Conservation (phyloP, 352 stramenopile genomes). For the Bremia lactucae region DNA sequence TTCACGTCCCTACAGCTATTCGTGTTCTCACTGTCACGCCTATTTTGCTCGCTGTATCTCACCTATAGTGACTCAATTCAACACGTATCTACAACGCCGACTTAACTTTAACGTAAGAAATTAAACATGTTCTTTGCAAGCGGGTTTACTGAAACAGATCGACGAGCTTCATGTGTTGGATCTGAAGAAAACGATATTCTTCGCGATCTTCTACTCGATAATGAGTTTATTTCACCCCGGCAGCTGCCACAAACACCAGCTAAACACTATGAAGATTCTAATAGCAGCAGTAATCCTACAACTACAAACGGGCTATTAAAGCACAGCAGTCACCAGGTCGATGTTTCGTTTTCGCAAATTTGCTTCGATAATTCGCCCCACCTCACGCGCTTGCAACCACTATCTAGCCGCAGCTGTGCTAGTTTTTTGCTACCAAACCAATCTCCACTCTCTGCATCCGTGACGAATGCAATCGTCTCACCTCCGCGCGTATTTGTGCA, state of each 20-base stretch:
- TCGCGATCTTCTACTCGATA: constrained; percentile 58
- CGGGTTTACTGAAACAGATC: constrained; percentile 56
- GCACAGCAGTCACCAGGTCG: constrained; percentile 38
- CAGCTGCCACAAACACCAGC: constrained; percentile 36
- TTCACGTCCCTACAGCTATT: constrained; percentile 24
- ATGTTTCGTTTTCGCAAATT: constrained; percentile 62
- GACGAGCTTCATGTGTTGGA: constrained; percentile 19
- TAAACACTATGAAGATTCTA: constrained; percentile 22
- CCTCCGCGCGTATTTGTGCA: constrained; percentile 67
- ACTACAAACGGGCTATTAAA: constrained; percentile 23
- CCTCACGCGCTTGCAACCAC: constrained; percentile 44
- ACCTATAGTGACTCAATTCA: no score
- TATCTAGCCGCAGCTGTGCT: constrained; percentile 39
- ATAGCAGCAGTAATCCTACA: constrained; percentile 11
- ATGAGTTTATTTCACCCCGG: constrained; percentile 54
- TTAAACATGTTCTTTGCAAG: constrained; percentile 72
- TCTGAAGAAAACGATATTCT: constrained; percentile 68
- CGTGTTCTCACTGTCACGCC: constrained; percentile 23
- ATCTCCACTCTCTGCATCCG: constrained; percentile 32
- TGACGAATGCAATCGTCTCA: constrained; percentile 64
- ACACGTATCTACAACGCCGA: no score
- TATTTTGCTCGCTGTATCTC: constrained; percentile 23
- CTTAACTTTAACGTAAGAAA: no score
- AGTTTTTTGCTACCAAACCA: constrained; percentile 28
- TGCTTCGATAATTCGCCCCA: constrained; percentile 54